Percentiles rank a stretch among this genome's conserved stretches.
These are phyloP conservation scores for Guyanaporus albipodus DNA, from an alignment of 768 basidiomycete genomes.

Conservation along the genomic window DNA sequence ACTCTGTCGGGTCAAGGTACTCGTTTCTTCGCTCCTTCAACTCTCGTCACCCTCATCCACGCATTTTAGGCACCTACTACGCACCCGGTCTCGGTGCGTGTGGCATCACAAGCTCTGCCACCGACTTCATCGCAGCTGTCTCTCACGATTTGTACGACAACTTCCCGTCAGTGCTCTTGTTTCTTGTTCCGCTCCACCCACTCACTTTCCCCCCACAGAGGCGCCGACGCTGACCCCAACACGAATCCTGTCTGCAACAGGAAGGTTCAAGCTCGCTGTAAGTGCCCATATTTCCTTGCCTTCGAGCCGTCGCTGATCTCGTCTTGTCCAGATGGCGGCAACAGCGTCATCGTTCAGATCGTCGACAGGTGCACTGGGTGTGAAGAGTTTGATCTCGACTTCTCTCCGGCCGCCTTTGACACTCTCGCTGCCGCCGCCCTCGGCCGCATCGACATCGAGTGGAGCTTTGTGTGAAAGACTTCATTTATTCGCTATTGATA, in stretches of 20 bases:
- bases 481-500: slow-evolving; percentile 29
- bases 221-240: slow-evolving; percentile 64
- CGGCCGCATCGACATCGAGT: slow-evolving; percentile 55
- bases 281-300: slow-evolving; percentile 13
- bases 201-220: slow-evolving; percentile 37
- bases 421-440: slow-evolving; percentile 38
- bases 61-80: slow-evolving; percentile 32
- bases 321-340: slow-evolving; percentile 45
- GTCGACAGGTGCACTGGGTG: slow-evolving; percentile 66
- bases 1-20: slow-evolving; percentile 48
- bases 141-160: slow-evolving; percentile 31
- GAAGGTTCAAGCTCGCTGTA: slow-evolving; percentile 46
- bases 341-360: slow-evolving; percentile 44
- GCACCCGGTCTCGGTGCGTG: slow-evolving; percentile 39
- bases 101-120: slow-evolving; percentile 31
- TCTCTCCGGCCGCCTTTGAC: slow-evolving; percentile 57
- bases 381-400: slow-evolving; percentile 49
- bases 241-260: slow-evolving; percentile 67
- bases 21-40: neutral
- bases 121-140: slow-evolving; percentile 36
- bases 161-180: slow-evolving; percentile 30
- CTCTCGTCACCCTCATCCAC: neutral
- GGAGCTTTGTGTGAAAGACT: slow-evolving; percentile 43
- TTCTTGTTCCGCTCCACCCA: no score
- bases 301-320: slow-evolving; percentile 6